Percentiles rank a stretch among this genome's conserved stretches.
Conservation (phyloP, 176 grass and related monocot genomes). For the Oryza rufipogon region DNA sequence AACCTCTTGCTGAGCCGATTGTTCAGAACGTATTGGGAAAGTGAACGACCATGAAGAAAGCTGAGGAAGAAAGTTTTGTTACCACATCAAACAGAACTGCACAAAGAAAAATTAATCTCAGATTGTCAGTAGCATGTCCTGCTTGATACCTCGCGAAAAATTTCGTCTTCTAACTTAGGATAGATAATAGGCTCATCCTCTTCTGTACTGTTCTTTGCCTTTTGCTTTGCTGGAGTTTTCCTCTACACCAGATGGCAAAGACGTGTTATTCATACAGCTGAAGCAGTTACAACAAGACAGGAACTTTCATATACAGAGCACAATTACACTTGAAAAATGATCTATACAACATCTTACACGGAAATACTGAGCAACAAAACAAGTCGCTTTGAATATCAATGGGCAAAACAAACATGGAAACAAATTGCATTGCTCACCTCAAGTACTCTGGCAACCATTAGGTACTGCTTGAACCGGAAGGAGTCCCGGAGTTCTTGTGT, state of each 20-base stretch:
- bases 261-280: not conserved
- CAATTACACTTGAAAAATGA: not conserved
- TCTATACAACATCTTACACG: not conserved
- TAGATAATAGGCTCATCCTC: constrained; percentile 69
- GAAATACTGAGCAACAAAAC: constrained; percentile 20
- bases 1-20: constrained; percentile 68
- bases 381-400: not conserved
- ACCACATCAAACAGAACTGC: not conserved
- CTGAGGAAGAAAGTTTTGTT: constrained; percentile 59
- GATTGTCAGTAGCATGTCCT: not conserved
- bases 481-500: constrained; percentile 82
- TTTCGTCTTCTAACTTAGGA: constrained; percentile 81
- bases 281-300: not conserved
- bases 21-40: constrained; percentile 61
- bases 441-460: constrained; percentile 66
- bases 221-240: constrained; percentile 48
- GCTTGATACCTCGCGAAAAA: constrained; percentile 72
- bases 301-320: not conserved
- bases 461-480: constrained; percentile 81
- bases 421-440: constrained; percentile 53
- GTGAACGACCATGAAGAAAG: constrained; percentile 81
- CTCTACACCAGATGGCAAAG: constrained; percentile 20
- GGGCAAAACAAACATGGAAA: not conserved
- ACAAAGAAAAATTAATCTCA: not conserved
- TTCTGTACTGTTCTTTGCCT: constrained; percentile 48